Conservation (phyloP, 2,329 filamentous ascomycete species). For the Acrocalymma vagum region DNA sequence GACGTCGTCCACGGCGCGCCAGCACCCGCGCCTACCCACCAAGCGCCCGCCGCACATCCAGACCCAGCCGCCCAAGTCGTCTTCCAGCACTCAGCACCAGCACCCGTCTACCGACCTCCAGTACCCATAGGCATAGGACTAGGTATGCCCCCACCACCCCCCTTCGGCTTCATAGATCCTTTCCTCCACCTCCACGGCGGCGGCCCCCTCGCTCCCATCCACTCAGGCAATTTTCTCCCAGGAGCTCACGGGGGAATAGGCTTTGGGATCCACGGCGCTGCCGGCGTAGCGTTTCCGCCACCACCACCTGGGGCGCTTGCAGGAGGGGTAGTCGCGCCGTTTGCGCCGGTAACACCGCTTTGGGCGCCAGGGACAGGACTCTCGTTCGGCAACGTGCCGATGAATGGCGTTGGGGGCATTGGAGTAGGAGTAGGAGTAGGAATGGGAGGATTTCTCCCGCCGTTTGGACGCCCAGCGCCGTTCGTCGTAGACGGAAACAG, state of each 20-base stretch:
- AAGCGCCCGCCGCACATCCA: neutral
- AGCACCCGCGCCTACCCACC: conserved; percentile 12
- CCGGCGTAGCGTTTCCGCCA: conserved; percentile 32
- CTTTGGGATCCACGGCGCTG: conserved; percentile 28
- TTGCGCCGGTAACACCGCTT: conserved; percentile 31
- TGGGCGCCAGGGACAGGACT: conserved; percentile 28
- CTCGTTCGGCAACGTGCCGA: conserved; percentile 32
- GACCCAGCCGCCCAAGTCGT: conserved; percentile 18
- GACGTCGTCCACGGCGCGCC: conserved; percentile 19
- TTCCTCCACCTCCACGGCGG: conserved; percentile 25
- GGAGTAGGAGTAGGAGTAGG: conserved; percentile 14
- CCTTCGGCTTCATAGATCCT: conserved; percentile 30
- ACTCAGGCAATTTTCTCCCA: conserved; percentile 29
- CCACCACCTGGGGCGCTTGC: conserved; percentile 31
- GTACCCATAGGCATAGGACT: conserved; percentile 29
- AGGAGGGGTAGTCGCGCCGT: conserved; percentile 27
- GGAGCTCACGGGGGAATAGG: conserved; percentile 35
- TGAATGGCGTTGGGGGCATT: conserved; percentile 13
- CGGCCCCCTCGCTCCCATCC: conserved; percentile 36
- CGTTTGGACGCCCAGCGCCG: conserved; percentile 29
- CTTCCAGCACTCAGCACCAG: conserved; percentile 31
- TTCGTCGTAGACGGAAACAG: conserved; percentile 30
- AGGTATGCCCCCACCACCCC: conserved; percentile 30
- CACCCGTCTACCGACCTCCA: conserved; percentile 31
- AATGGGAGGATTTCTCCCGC: conserved; percentile 17